A percentile compares a stretch with the other conserved stretches of the same genome.
Conservation (phyloP, 73 alveolate genomes). For the Paramecium sonneborni region DNA sequence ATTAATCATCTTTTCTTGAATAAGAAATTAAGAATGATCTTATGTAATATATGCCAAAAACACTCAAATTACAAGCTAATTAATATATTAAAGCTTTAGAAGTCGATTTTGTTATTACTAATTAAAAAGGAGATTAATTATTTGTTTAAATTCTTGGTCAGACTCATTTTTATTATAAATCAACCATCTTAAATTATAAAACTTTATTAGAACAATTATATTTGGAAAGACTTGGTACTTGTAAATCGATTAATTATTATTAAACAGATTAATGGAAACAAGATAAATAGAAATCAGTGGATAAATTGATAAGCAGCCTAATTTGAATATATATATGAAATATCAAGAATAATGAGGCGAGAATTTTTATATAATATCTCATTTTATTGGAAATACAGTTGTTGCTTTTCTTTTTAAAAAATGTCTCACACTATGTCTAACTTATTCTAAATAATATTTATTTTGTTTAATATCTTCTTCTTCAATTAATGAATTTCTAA, state of each 20-base stretch:
- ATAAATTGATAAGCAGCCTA: neutral
- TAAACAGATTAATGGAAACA: neutral
- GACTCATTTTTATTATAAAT: neutral
- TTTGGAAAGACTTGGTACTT: neutral
- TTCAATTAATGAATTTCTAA: neutral
- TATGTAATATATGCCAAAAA: neutral
- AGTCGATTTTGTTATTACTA: neutral
- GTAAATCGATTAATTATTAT: neutral
- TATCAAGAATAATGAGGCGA: neutral
- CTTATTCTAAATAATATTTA: neutral
- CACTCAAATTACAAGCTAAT: neutral
- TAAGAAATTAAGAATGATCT: neutral
- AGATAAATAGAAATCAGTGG: neutral
- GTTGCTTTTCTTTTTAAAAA: slow-evolving; percentile 22
- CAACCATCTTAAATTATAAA: neutral
- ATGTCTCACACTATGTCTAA: slow-evolving; percentile 23
- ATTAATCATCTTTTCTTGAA: neutral
- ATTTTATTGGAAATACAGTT: neutral
- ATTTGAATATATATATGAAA: neutral
- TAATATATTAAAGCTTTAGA: neutral
- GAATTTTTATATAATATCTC: neutral
- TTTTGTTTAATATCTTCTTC: neutral
- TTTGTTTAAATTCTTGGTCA: neutral
- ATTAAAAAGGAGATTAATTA: neutral
- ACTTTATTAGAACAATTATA: neutral